phyloP scores from a whole-genome alignment of 768 basidiomycete genomes.

The Hygrocybe punicea region DNA sequence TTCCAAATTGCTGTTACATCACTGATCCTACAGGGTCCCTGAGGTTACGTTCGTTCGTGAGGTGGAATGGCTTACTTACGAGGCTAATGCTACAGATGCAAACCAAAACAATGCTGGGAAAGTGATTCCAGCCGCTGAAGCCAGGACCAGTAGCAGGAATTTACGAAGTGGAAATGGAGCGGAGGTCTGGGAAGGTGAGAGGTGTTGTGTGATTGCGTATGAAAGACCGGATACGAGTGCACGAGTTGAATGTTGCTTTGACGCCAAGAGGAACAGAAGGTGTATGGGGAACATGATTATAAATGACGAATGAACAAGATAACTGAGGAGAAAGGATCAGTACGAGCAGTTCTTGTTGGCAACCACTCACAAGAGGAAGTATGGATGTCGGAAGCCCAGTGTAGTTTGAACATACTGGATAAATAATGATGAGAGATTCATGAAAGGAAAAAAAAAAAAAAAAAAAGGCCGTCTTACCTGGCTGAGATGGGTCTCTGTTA shows the following conservation, averaged over 20 bases:
- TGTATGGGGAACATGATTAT: constrained; percentile 79
- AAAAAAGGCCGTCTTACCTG: constrained; percentile 55
- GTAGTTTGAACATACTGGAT: constrained; percentile 73
- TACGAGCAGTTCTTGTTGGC: not conserved
- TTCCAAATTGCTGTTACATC: constrained; percentile 77
- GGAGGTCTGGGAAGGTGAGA: constrained; percentile 32
- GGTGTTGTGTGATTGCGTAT: constrained; percentile 47
- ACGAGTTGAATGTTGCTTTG: constrained; percentile 45
- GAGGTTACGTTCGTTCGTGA: not conserved
- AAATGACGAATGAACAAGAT: constrained; percentile 83
- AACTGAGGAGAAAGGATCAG: constrained; percentile 44
- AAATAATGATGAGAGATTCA: constrained; percentile 2
- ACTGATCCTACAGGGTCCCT: constrained; percentile 51
- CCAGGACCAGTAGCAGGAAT: constrained; percentile 39
- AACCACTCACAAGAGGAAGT: constrained; percentile 72
- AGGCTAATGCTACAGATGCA: constrained; percentile 59
- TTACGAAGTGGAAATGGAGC: constrained; percentile 26
- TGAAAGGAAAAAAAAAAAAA: not conserved
- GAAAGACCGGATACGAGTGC: constrained; percentile 52
- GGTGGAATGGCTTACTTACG: constrained; percentile 49
- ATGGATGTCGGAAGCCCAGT: constrained; percentile 79
- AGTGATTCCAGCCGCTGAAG: constrained; percentile 57
- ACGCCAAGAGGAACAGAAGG: constrained; percentile 57
- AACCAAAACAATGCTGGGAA: constrained; percentile 75
- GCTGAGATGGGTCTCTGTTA: constrained; percentile 69